phyloP scores from a whole-genome alignment of 495 filamentous ascomycete genomes.

The Echria macrotheca region DNA sequence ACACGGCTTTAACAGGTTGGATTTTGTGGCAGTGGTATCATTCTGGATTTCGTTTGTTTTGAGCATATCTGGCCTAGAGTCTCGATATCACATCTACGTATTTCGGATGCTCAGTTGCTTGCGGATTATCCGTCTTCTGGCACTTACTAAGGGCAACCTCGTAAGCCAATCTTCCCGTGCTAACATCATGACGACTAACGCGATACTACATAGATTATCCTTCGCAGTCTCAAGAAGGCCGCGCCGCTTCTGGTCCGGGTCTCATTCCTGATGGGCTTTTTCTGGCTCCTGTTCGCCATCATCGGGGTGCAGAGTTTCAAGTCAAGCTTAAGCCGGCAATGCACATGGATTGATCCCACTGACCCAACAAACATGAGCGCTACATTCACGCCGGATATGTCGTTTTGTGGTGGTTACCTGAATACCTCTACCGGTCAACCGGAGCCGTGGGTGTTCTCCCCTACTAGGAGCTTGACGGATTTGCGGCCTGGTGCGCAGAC shows the following conservation, averaged over 20 bases:
- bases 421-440: conserved; percentile 50
- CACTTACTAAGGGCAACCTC: conserved; percentile 85
- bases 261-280: conserved; percentile 93
- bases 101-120: conserved; percentile 96
- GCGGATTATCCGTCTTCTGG: conserved; percentile 81
- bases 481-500: conserved; percentile 32
- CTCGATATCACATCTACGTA: conserved; percentile 66
- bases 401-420: conserved; percentile 84
- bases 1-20: conserved; percentile 90
- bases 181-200: conserved; percentile 14
- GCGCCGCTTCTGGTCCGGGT: conserved; percentile 92
- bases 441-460: conserved; percentile 59
- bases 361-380: conserved; percentile 38
- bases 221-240: conserved; percentile 91
- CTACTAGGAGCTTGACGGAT: conserved; percentile 15
- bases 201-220: conserved; percentile 59
- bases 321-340: conserved; percentile 79
- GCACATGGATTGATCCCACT: conserved; percentile 72
- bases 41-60: conserved; percentile 88
- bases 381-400: conserved; percentile 50
- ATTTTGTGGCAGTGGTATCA: conserved; percentile 93
- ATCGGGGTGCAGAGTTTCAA: conserved; percentile 98
- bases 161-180: conserved; percentile 38
- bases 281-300: conserved; percentile 98
- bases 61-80: conserved; percentile 60